Percentiles rank a stretch among this genome's conserved stretches.
Evolutionary conservation across 495 filamentous ascomycete species (phyloP).

Genomic region (Coniosporium apollinis): DNA sequence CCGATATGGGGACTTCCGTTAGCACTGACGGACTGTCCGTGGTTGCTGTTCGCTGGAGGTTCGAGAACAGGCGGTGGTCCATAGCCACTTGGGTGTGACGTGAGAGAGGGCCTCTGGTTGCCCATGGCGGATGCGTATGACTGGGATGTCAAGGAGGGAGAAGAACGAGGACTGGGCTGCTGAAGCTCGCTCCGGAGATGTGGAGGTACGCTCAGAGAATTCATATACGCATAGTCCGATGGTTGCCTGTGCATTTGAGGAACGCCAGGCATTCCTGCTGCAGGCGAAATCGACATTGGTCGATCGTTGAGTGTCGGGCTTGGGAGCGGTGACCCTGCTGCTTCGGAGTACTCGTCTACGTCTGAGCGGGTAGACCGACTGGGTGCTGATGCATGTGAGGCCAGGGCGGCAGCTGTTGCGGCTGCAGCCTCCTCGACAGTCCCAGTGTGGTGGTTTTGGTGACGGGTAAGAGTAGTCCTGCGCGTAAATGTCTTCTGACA

Average conservation of each 20-base stretch:
- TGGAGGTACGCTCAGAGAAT: constrained; percentile 43
- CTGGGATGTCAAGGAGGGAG: constrained; percentile 43
- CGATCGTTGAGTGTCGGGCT: constrained; percentile 76
- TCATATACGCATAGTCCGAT: constrained; percentile 49
- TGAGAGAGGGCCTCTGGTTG: constrained; percentile 48
- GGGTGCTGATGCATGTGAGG: constrained; percentile 37
- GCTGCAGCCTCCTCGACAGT: constrained; percentile 87
- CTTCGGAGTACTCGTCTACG: constrained; percentile 62
- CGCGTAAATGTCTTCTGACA: constrained; percentile 98
- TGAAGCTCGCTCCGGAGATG: constrained; percentile 68
- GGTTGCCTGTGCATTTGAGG: constrained; percentile 51
- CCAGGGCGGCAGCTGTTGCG: constrained; percentile 69
- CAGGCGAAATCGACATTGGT: constrained; percentile 62
- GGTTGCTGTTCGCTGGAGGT: constrained; percentile 38
- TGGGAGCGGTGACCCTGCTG: constrained; percentile 62
- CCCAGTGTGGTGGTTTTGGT: constrained; percentile 90
- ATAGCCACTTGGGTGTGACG: constrained; percentile 67
- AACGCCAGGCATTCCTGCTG: constrained; percentile 55
- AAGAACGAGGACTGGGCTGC: constrained; percentile 54
- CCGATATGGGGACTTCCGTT: constrained; percentile 25
- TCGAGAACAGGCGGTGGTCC: constrained; percentile 76
- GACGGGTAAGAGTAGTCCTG: constrained; percentile 82
- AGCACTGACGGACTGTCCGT: constrained; percentile 19
- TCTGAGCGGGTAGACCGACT: constrained; percentile 47
- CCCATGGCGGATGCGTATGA: constrained; percentile 36